Percentiles rank a stretch among this genome's conserved stretches.
These are phyloP conservation scores for Sanghuangporus sanghuang DNA, from an alignment of 1,284 basidiomycete genomes.

Conservation along the genomic window DNA sequence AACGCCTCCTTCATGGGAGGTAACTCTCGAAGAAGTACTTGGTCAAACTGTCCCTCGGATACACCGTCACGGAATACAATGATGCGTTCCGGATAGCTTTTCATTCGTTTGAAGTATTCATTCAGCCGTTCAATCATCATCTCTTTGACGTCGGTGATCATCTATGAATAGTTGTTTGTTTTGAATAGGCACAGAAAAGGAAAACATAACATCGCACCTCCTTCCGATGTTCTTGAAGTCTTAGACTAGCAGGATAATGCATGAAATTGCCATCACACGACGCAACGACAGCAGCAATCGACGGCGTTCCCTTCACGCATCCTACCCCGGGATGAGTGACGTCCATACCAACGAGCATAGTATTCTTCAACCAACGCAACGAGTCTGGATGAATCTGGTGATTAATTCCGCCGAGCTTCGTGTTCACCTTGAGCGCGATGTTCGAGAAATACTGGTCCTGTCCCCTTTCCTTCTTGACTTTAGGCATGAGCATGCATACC, in stretches of 20 bases:
- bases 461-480: constrained; percentile 38
- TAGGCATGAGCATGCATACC: constrained; percentile 15
- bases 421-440: constrained; percentile 61
- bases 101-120: constrained; percentile 49
- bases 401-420: constrained; percentile 75
- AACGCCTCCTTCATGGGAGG: constrained; percentile 53
- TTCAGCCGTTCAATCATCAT: constrained; percentile 70
- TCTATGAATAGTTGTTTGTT: constrained; percentile 34
- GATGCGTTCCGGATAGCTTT: constrained; percentile 53
- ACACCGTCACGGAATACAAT: constrained; percentile 73
- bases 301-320: constrained; percentile 59
- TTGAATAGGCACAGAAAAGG: constrained; percentile 10
- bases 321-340: constrained; percentile 67
- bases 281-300: constrained; percentile 73
- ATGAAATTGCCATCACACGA: constrained; percentile 61
- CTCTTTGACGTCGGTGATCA: constrained; percentile 54
- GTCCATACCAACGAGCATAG: constrained; percentile 79
- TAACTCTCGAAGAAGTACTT: constrained; percentile 53
- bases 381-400: constrained; percentile 52
- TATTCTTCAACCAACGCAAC: constrained; percentile 62
- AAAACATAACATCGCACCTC: constrained; percentile 52
- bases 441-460: constrained; percentile 79
- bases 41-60: constrained; percentile 68
- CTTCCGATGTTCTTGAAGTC: constrained; percentile 56
- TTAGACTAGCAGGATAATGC: constrained; percentile 64